Conservation (phyloP, 345 rosid genomes). For the Mercurialis annua region DNA sequence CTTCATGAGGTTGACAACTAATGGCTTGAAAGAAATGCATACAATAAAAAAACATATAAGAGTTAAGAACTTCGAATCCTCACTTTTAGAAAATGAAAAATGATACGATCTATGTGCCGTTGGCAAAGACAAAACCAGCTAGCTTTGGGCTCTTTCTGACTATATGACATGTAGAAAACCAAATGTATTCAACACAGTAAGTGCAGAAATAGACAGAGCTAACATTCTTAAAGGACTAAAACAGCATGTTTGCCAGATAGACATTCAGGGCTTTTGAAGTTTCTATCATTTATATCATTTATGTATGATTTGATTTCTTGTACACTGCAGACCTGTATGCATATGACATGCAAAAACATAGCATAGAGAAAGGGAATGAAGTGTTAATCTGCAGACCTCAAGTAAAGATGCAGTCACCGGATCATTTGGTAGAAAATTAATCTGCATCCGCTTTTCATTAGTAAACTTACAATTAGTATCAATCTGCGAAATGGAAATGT, state of each 20-base stretch:
- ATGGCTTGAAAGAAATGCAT: background rate
- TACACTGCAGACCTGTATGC: too few relatives aligned
- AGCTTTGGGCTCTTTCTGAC: background rate
- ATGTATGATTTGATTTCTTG: too few relatives aligned
- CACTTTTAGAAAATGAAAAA: background rate
- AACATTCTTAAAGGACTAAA: background rate
- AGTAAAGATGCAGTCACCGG: conserved; percentile 59
- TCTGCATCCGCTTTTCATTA: conserved; percentile 51
- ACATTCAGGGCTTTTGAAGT: too few relatives aligned
- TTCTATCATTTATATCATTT: too few relatives aligned
- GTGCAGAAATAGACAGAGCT: background rate
- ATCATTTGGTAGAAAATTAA: conserved; percentile 68
- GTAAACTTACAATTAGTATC: conserved; percentile 61
- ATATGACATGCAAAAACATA: background rate
- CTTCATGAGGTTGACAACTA: background rate
- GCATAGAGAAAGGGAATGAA: background rate
- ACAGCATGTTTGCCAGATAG: background rate
- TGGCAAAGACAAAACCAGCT: background rate
- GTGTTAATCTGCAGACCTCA: conserved; percentile 38
- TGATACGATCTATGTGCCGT: background rate
- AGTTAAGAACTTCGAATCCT: background rate
- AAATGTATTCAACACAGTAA: background rate
- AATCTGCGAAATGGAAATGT: conserved; percentile 38
- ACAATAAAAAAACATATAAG: background rate
- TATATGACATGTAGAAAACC: too few relatives aligned